A percentile compares a stretch with the other conserved stretches of the same genome.
These are phyloP conservation scores for Fusarium humuli DNA, from an alignment of 2,329 filamentous ascomycete genomes.

Conservation along the genomic window DNA sequence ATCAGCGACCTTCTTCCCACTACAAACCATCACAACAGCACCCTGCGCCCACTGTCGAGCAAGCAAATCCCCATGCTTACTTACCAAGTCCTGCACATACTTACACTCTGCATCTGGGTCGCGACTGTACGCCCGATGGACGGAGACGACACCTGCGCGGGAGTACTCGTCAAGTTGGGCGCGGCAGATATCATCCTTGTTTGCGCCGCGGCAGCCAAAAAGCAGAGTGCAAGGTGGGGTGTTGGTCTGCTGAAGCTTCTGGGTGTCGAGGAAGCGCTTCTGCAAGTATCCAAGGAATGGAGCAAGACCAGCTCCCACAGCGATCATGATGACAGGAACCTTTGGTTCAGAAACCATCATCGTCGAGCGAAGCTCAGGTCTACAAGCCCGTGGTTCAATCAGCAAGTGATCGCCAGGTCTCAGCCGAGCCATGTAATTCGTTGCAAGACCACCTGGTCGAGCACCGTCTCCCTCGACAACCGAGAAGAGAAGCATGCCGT, in stretches of 20 bases:
- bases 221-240: background rate
- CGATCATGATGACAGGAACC: constrained; percentile 16
- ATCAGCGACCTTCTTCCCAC: constrained; percentile 15
- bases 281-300: constrained; percentile 14
- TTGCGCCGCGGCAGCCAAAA: background rate
- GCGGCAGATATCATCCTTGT: constrained; percentile 13
- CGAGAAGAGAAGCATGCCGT: constrained; percentile 9
- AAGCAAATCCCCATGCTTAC: background rate
- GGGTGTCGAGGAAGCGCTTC: background rate
- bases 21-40: constrained; percentile 9
- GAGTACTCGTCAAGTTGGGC: constrained; percentile 3
- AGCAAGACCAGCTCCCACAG: constrained; percentile 1
- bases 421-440: constrained; percentile 5
- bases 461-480: constrained; percentile 1
- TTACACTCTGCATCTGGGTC: background rate
- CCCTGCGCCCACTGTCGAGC: constrained; percentile 10
- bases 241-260: fast-evolving
- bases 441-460: constrained; percentile 2
- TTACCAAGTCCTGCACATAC: constrained; percentile 8
- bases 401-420: background rate
- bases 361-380: background rate
- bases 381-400: constrained; percentile 1
- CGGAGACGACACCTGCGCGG: fast-evolving
- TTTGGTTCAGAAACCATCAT: background rate
- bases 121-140: constrained; percentile 5